Evolutionary conservation across 1,139 yeast genomes (phyloP).

Genomic region (Diutina neorugosa): DNA sequence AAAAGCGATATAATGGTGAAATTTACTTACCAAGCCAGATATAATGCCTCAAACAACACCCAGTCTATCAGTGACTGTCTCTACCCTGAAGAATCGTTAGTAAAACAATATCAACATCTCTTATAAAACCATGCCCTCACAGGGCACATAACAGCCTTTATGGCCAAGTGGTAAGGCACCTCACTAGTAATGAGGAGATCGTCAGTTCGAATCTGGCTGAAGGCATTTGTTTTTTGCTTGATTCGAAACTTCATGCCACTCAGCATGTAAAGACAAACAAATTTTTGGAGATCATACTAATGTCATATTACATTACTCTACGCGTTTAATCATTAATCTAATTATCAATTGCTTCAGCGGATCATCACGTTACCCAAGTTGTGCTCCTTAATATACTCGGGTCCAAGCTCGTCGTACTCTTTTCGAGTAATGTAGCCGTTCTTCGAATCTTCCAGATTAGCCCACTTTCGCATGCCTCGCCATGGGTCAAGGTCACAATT

Average conservation of each 20-base stretch:
- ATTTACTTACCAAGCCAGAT: too few species aligned
- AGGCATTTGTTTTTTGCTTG: slow-evolving; percentile 35
- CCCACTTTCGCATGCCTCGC: slow-evolving; percentile 89
- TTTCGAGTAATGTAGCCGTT: slow-evolving; percentile 44
- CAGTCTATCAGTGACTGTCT: too few species aligned
- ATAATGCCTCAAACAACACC: too few species aligned
- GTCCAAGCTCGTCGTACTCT: slow-evolving; percentile 83
- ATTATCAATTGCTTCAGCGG: slow-evolving; percentile 9
- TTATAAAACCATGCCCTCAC: neutral
- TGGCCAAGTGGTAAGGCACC: slow-evolving; percentile 85
- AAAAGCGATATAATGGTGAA: too few species aligned
- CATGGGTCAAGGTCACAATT: slow-evolving; percentile 77
- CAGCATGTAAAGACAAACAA: too few species aligned
- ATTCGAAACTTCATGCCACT: too few species aligned
- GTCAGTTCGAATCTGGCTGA: slow-evolving; percentile 79
- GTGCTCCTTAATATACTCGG: slow-evolving; percentile 84
- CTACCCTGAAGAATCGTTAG: too few species aligned
- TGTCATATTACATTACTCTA: neutral
- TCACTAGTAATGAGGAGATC: slow-evolving; percentile 88
- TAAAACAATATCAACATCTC: too few species aligned
- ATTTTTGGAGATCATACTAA: neutral
- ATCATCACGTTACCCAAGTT: slow-evolving; percentile 55
- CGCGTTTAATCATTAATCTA: slow-evolving; percentile 7
- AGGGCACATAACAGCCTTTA: neutral
- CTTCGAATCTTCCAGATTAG: slow-evolving; percentile 35